phyloP scores from a whole-genome alignment of 2,329 filamentous ascomycete genomes.

The Trichoderma cornu-damae region DNA sequence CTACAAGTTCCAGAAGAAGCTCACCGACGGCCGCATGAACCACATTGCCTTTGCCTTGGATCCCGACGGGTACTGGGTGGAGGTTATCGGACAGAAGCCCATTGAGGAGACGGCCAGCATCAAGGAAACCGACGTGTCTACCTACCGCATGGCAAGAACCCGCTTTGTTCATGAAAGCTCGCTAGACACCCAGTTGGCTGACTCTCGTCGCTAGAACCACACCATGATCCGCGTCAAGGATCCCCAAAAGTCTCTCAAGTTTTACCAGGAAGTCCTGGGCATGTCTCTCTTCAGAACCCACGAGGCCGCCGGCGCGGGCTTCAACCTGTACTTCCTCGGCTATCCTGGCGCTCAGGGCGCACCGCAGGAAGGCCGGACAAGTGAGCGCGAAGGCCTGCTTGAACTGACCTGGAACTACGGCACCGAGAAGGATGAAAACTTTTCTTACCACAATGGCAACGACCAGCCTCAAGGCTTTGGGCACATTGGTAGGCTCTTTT shows the following conservation, averaged over 20 bases:
- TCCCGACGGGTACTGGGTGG: constrained; percentile 83
- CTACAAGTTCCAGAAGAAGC: constrained; percentile 92
- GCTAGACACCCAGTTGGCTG: background rate
- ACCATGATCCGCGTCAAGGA: constrained; percentile 95
- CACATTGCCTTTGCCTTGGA: constrained; percentile 87
- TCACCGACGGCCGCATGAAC: constrained; percentile 80
- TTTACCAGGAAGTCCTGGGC: constrained; percentile 81
- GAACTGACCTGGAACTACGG: constrained; percentile 84
- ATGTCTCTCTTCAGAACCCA: constrained; percentile 74
- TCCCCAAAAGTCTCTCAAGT: constrained; percentile 65
- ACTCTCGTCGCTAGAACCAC: constrained; percentile 56
- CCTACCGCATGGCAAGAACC: constrained; percentile 62
- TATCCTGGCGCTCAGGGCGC: constrained; percentile 59
- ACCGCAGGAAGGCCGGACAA: constrained; percentile 50
- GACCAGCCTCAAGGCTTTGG: constrained; percentile 88
- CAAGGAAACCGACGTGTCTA: constrained; percentile 65
- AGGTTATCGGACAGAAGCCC: constrained; percentile 69
- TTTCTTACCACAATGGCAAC: constrained; percentile 92
- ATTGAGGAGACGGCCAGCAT: constrained; percentile 67
- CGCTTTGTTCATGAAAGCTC: background rate
- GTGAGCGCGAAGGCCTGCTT: constrained; percentile 73
- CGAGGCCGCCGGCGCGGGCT: constrained; percentile 65
- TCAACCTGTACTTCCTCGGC: constrained; percentile 90
- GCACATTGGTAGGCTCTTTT: constrained; percentile 68
- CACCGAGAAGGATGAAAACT: constrained; percentile 78